Conservation (phyloP, 202 grass and related monocot genomes). For the Carex sylvatica region DNA sequence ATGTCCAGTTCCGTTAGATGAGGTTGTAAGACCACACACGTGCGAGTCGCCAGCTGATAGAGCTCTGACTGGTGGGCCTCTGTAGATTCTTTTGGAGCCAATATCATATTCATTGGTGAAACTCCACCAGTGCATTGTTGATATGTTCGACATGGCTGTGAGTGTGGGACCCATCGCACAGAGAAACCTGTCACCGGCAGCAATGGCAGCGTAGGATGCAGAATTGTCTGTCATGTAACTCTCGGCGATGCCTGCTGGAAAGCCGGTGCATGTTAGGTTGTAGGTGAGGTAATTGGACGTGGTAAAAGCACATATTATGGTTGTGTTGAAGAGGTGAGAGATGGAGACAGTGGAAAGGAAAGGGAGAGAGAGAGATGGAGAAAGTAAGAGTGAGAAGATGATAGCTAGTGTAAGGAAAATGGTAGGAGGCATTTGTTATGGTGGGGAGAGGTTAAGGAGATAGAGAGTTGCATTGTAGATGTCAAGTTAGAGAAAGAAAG, state of each 20-base stretch:
- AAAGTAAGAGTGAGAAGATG: conserved; percentile 4
- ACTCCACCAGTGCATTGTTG: conserved; percentile 78
- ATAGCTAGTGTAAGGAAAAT: conserved; percentile 19
- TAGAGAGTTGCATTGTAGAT: conserved; percentile 32
- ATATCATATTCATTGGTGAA: neutral
- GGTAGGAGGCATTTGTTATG: conserved; percentile 49
- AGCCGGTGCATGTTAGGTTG: conserved; percentile 54
- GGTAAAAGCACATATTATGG: conserved; percentile 61
- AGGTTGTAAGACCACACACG: conserved; percentile 41
- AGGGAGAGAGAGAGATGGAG: neutral
- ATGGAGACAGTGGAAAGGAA: conserved; percentile 38
- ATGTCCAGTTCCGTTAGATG: conserved; percentile 6
- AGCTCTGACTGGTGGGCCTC: conserved; percentile 39
- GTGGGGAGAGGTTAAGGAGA: conserved; percentile 29
- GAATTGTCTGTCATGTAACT: conserved; percentile 28
- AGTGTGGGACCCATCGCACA: conserved; percentile 38
- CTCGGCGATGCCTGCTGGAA: conserved; percentile 4
- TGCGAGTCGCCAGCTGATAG: conserved; percentile 64
- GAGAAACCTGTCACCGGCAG: conserved; percentile 72
- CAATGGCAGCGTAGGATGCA: conserved; percentile 49
- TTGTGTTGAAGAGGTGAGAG: conserved; percentile 49
- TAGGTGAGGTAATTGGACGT: neutral
- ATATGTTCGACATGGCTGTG: neutral
- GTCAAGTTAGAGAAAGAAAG: conserved; percentile 23
- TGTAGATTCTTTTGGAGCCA: conserved; percentile 52